Base-by-base conservation (phyloP, 2,329 filamentous ascomycete species). In the Saccharata proteae region DNA sequence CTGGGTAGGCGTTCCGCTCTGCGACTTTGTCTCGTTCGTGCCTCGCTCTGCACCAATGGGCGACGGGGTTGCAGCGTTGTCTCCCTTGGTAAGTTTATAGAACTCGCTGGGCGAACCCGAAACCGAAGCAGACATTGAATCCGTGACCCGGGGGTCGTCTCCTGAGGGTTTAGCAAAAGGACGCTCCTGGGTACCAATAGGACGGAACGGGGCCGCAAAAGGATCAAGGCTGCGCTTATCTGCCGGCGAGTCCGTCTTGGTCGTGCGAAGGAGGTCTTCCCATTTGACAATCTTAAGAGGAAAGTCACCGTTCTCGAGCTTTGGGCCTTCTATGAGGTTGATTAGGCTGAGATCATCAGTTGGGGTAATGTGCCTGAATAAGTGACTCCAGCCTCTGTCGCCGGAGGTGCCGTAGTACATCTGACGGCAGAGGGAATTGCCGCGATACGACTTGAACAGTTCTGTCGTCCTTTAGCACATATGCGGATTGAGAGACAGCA, bases 321-420 rank as follows among this genome's bases (percentile, higher is more conserved):
- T 62, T 21, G 66, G 52, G 14, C 69, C 68, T 45, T 74, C 68
- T 19, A 77, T 51, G 13, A 77, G 52, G 6, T 69, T 67, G 22
- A 76, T 59, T 14, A 57, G 52, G 6, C 58, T 46, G 14, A 63
- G 55, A 25, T 59, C 51, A 12, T 54, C 41, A 32, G 69, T 62
- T 35, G 55, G 52, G 28, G 59, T 46, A 30, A 61, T 60, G 19
- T 67, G 58, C 43, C 70, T 62, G 8, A 77, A 52, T 20, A 67
- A 51, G 8, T 58, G 56, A 15, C 63, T 62, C 46, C 72, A 75
- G 14, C 65, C 60, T 34, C 63, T 64, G 49, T 71, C 67, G 36
- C 69, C 65, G 10, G 67, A 68, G 47, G 70, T 73, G 6, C 71
- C 73, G 20, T 77, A 57, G 29, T 75, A 55, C 31, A 77, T 64